Evolutionary conservation across 2,329 filamentous ascomycete genomes (phyloP).

Genomic region (Diplodia corticola): DNA sequence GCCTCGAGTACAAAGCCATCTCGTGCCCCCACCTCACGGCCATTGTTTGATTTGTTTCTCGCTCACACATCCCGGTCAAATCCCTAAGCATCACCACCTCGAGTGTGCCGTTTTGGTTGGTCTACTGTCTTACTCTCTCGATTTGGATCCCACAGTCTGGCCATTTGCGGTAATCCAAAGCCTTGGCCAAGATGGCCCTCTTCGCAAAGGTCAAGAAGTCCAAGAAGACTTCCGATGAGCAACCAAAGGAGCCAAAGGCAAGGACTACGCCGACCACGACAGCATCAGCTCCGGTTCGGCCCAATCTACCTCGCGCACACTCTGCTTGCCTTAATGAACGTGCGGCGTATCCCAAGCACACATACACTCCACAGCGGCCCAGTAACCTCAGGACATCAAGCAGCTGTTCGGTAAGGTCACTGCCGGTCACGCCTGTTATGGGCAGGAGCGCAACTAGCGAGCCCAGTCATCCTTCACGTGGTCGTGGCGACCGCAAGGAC

Average conservation of each 20-base stretch:
- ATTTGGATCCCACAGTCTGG: not conserved
- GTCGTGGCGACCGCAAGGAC: slow-evolving; percentile 14
- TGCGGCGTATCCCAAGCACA: slow-evolving; percentile 26
- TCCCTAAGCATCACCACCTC: not conserved
- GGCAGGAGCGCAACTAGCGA: slow-evolving; percentile 1
- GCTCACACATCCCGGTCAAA: not conserved
- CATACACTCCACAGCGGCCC: slow-evolving; percentile 27
- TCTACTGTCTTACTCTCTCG: not conserved
- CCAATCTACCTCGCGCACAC: slow-evolving; percentile 15
- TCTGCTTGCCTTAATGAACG: slow-evolving; percentile 34
- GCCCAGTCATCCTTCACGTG: slow-evolving; percentile 1
- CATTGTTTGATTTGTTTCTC: not conserved
- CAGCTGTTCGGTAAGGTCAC: not conserved
- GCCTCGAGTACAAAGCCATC: not conserved
- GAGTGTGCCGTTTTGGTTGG: not conserved
- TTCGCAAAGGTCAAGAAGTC: slow-evolving; percentile 34
- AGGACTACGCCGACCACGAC: slow-evolving; percentile 13
- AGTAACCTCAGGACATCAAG: slow-evolving; percentile 11
- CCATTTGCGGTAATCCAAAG: not conserved
- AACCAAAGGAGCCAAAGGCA: slow-evolving; percentile 28
- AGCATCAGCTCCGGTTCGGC: slow-evolving; percentile 20
- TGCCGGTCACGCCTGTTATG: not conserved
- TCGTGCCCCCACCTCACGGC: not conserved
- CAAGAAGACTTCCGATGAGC: slow-evolving; percentile 32
- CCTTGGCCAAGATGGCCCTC: slow-evolving; percentile 32